A percentile compares a stretch with the other conserved stretches of the same genome.
phyloP scores from a whole-genome alignment of 2,329 filamentous ascomycete species.

The Cryphonectria naterciae region DNA sequence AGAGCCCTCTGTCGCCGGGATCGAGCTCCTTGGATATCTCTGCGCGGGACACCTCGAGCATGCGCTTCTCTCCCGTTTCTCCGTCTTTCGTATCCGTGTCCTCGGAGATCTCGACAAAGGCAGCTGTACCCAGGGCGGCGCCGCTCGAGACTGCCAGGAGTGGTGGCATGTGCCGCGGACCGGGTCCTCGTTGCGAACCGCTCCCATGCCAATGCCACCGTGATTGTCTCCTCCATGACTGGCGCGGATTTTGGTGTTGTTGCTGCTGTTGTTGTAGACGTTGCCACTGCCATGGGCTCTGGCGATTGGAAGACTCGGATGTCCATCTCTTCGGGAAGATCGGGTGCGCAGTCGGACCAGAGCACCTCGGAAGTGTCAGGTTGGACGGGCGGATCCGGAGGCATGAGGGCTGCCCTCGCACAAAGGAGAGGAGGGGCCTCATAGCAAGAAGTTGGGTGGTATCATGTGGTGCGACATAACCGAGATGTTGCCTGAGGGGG shows the following conservation, averaged over 20 bases:
- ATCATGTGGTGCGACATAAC: slow-evolving; percentile 19
- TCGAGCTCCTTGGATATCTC: slow-evolving; percentile 75
- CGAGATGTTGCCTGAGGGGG: not conserved
- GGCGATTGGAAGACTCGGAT: slow-evolving; percentile 3
- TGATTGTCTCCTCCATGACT: slow-evolving; percentile 30
- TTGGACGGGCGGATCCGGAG: slow-evolving; percentile 17
- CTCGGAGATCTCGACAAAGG: slow-evolving; percentile 63
- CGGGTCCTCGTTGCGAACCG: slow-evolving; percentile 16
- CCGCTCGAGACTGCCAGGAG: slow-evolving; percentile 44
- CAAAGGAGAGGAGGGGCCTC: slow-evolving; percentile 22
- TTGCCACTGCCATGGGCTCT: slow-evolving; percentile 8
- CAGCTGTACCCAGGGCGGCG: slow-evolving; percentile 55
- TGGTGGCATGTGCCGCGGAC: slow-evolving; percentile 26
- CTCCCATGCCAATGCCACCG: slow-evolving; percentile 35
- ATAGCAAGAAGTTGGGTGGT: slow-evolving; percentile 16
- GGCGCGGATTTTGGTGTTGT: slow-evolving; percentile 31
- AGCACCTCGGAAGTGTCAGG: slow-evolving; percentile 11
- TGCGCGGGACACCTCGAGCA: slow-evolving; percentile 79
- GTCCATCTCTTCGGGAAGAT: slow-evolving; percentile 14
- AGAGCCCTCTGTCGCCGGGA: slow-evolving; percentile 63
- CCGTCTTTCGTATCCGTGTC: slow-evolving; percentile 56
- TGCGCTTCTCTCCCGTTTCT: slow-evolving; percentile 78
- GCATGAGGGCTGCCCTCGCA: slow-evolving; percentile 22
- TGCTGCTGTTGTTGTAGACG: slow-evolving; percentile 13
- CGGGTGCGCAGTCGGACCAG: not conserved